phyloP scores from a whole-genome alignment of 345 rosid species.

The Rhodomyrtus tomentosa region DNA sequence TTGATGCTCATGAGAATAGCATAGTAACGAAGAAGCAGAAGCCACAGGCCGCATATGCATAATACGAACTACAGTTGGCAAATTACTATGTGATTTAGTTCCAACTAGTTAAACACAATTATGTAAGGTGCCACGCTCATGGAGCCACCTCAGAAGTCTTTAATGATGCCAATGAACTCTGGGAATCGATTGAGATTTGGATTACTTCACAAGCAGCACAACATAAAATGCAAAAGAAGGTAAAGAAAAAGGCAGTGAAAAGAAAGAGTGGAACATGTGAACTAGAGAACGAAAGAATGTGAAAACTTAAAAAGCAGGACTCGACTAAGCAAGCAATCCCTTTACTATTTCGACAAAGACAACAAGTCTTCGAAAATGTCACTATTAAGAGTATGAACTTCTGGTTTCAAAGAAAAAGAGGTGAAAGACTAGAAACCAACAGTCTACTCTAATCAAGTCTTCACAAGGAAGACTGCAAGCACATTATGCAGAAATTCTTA shows the following conservation, averaged over 20 bases:
- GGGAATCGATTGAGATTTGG: not conserved
- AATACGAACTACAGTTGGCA: not conserved
- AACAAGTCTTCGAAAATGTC: not conserved
- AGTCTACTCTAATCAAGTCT: not conserved
- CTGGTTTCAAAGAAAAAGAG: not conserved
- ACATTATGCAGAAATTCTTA: not conserved
- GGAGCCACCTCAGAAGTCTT: not conserved
- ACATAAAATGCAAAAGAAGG: slow-evolving; percentile 22
- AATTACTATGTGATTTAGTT: not conserved
- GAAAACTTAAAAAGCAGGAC: not conserved
- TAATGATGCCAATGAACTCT: not conserved
- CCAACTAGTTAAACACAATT: not conserved
- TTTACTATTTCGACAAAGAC: not conserved
- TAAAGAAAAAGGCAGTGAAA: not conserved
- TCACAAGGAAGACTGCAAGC: not conserved
- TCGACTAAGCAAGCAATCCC: not conserved
- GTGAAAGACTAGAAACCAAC: not conserved
- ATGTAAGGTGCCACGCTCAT: not conserved
- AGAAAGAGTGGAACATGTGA: slow-evolving; percentile 12
- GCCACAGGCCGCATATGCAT: not conserved
- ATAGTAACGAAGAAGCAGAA: not conserved
- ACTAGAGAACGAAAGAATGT: not conserved
- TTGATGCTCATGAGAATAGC: not conserved
- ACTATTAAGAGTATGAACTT: not conserved
- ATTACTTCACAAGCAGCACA: not conserved